phyloP scores from a whole-genome alignment of 2,329 filamentous ascomycete species.

The Endoconidiophora polonica region DNA sequence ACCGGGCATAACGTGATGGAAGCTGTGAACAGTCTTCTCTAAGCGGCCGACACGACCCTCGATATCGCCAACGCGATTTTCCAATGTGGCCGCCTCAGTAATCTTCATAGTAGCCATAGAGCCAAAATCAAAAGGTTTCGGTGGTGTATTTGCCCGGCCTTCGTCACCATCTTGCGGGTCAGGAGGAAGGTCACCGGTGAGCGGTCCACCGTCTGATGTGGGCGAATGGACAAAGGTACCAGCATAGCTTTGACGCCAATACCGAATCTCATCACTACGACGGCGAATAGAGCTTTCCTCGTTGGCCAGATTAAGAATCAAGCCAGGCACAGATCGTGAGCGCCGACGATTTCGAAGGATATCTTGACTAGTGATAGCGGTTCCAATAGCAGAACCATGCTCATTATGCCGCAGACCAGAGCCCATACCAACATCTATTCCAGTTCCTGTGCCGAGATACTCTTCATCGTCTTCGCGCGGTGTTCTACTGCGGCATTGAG shows the following conservation, averaged over 20 bases:
- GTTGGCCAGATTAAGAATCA: constrained; percentile 23
- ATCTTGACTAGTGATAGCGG: constrained; percentile 41
- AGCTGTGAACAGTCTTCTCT: constrained; percentile 34
- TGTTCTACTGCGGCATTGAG: constrained; percentile 33
- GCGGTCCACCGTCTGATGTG: constrained; percentile 22
- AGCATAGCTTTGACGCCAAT: constrained; percentile 46
- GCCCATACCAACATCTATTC: not conserved
- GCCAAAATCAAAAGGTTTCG: constrained; percentile 39
- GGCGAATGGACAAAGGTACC: constrained; percentile 32
- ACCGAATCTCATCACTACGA: constrained; percentile 46
- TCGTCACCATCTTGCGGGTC: constrained; percentile 16
- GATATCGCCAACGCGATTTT: constrained; percentile 33
- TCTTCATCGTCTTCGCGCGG: constrained; percentile 25
- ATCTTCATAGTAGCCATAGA: constrained; percentile 37
- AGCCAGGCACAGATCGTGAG: constrained; percentile 42
- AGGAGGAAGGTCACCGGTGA: constrained; percentile 20
- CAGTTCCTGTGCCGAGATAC: constrained; percentile 16
- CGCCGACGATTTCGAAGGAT: constrained; percentile 30
- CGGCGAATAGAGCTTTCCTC: constrained; percentile 22
- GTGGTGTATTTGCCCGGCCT: constrained; percentile 22
- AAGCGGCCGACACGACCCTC: constrained; percentile 36
- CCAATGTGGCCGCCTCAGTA: constrained; percentile 36
- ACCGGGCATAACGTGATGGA: constrained; percentile 30
- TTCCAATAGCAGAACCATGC: constrained; percentile 30
- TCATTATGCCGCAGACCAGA: constrained; percentile 19